Percentiles rank a stretch among this genome's conserved stretches.
Conservation (phyloP, 202 grass and related monocot genomes). For the Thinopyrum obtusiflorum region DNA sequence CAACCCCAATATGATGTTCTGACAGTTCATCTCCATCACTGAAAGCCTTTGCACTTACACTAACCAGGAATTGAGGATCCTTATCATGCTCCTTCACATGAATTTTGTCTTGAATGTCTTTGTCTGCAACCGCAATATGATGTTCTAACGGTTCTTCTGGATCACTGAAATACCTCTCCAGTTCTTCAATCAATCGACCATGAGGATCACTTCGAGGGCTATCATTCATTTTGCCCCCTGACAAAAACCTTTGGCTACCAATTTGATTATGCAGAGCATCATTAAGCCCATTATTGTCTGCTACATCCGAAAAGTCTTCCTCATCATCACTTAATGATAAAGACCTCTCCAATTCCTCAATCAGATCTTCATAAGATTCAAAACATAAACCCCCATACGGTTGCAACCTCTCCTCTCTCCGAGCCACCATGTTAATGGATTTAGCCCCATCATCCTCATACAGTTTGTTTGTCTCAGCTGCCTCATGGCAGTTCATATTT, state of each 20-base stretch:
- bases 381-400: background rate
- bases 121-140: background rate
- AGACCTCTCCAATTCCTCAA: slow-evolving; percentile 59
- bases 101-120: background rate
- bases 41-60: slow-evolving; percentile 42
- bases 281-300: slow-evolving; percentile 29
- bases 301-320: slow-evolving; percentile 38
- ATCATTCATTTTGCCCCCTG: slow-evolving; percentile 21
- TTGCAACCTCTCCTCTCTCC: background rate
- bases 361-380: slow-evolving; percentile 49
- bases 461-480: background rate
- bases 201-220: slow-evolving; percentile 42
- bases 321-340: slow-evolving; percentile 49
- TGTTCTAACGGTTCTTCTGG: slow-evolving; percentile 35
- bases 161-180: slow-evolving; percentile 56
- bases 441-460: slow-evolving; percentile 29
- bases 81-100: slow-evolving; percentile 14
- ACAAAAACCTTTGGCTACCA: slow-evolving; percentile 33
- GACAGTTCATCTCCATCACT: slow-evolving; percentile 35
- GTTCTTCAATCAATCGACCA: slow-evolving; percentile 54
- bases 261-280: slow-evolving; percentile 44
- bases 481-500: slow-evolving; percentile 10
- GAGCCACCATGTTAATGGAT: background rate
- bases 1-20: background rate
- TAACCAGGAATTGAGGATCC: slow-evolving; percentile 10